Percentiles rank a stretch among this genome's conserved stretches.
Evolutionary conservation across 2,329 filamentous ascomycete species (phyloP).

Genomic region (Xenosphaeropsis pyriputrescens): DNA sequence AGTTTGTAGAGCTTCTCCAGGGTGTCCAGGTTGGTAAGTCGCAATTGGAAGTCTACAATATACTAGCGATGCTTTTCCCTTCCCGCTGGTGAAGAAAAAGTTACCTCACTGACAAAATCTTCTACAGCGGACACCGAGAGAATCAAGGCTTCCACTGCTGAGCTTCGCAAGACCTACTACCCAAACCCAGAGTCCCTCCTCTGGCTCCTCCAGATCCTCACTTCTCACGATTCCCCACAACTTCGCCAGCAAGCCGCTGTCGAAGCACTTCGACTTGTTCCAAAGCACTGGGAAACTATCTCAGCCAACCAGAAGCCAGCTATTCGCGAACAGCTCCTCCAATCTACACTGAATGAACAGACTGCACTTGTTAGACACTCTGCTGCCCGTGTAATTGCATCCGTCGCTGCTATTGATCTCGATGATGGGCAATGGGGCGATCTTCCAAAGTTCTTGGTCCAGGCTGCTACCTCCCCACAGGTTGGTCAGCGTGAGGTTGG

Average conservation of each 20-base stretch:
- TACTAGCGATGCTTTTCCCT: conserved; percentile 1
- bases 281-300: conserved; percentile 73
- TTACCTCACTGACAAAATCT: conserved; percentile 11
- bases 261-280: conserved; percentile 69
- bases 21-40: conserved; percentile 74
- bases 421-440: conserved; percentile 76
- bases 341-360: conserved; percentile 70
- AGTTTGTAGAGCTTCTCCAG: conserved; percentile 77
- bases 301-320: conserved; percentile 62
- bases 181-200: conserved; percentile 70
- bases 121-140: conserved; percentile 66
- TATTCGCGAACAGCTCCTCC: conserved; percentile 69
- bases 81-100: background rate
- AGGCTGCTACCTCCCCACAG: conserved; percentile 61
- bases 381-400: conserved; percentile 73
- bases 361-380: conserved; percentile 69
- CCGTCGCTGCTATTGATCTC: conserved; percentile 75
- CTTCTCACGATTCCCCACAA: conserved; percentile 54
- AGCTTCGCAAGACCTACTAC: conserved; percentile 90
- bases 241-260: conserved; percentile 85
- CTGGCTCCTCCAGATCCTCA: conserved; percentile 76
- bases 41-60: conserved; percentile 1
- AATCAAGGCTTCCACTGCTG: conserved; percentile 79
- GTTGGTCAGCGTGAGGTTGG: conserved; percentile 77
- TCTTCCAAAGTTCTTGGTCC: conserved; percentile 64